These are phyloP conservation scores for Stereocaulon alpinum DNA, from an alignment of 495 filamentous ascomycete species.

Conservation along the genomic window DNA sequence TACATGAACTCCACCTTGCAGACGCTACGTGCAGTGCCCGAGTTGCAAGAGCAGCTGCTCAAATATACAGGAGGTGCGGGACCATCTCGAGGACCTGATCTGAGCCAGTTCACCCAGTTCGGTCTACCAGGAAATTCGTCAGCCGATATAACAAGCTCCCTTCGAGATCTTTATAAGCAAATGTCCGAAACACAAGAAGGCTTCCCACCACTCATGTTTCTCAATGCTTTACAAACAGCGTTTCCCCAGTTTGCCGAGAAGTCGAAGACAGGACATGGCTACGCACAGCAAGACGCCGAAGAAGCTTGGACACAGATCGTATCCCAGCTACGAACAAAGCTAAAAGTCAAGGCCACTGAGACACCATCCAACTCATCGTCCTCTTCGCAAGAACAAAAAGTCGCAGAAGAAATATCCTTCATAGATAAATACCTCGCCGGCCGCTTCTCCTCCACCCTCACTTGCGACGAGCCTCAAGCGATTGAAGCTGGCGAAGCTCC, in stretches of 20 bases:
- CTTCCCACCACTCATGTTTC: slow-evolving; percentile 75
- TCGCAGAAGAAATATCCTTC: slow-evolving; percentile 51
- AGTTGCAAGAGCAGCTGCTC: slow-evolving; percentile 71
- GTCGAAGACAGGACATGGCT: slow-evolving; percentile 69
- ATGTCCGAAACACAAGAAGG: slow-evolving; percentile 89
- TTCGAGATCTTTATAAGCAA: slow-evolving; percentile 81
- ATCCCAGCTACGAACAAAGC: slow-evolving; percentile 68
- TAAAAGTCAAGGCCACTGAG: slow-evolving; percentile 49
- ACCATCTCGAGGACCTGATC: slow-evolving; percentile 33
- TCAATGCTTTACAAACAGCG: slow-evolving; percentile 64
- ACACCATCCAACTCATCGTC: slow-evolving; percentile 9
- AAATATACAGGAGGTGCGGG: slow-evolving; percentile 42
- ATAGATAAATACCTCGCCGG: slow-evolving; percentile 86
- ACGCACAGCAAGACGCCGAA: slow-evolving; percentile 93
- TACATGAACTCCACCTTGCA: slow-evolving; percentile 97
- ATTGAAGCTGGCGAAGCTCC: slow-evolving; percentile 67
- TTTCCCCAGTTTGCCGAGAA: slow-evolving; percentile 95
- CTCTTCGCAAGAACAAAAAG: slow-evolving; percentile 30
- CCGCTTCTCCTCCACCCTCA: slow-evolving; percentile 60
- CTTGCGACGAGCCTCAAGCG: slow-evolving; percentile 74
- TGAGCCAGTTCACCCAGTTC: slow-evolving; percentile 47
- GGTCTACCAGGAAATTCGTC: slow-evolving; percentile 44
- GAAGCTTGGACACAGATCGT: slow-evolving; percentile 97
- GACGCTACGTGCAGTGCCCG: slow-evolving; percentile 76
- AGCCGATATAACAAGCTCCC: slow-evolving; percentile 65